These are phyloP conservation scores for Fusarium setosum DNA, from an alignment of 2,329 filamentous ascomycete genomes.

Conservation along the genomic window DNA sequence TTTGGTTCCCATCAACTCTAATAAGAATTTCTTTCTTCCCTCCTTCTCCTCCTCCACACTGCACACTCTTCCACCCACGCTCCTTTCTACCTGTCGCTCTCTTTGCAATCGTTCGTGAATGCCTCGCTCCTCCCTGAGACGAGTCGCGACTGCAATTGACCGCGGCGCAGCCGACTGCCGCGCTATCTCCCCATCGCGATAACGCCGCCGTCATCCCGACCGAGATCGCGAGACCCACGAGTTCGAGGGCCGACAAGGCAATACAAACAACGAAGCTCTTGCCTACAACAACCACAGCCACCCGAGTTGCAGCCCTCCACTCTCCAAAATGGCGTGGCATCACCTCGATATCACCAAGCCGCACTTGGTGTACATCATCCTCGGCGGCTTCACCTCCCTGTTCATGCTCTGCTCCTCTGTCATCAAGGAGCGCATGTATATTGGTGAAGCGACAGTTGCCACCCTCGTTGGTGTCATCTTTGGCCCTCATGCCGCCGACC, in stretches of 20 bases:
- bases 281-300: slow-evolving; percentile 3
- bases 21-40: background rate
- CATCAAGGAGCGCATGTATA: slow-evolving; percentile 98
- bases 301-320: slow-evolving; percentile 7
- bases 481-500: slow-evolving; percentile 83
- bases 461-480: slow-evolving; percentile 91
- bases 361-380: slow-evolving; percentile 97
- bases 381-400: slow-evolving; percentile 95
- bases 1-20: slow-evolving; percentile 9
- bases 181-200: slow-evolving; percentile 17
- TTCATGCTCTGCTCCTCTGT: slow-evolving; percentile 99
- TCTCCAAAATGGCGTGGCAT: slow-evolving; percentile 75
- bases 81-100: slow-evolving; percentile 8
- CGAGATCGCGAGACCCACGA: slow-evolving; percentile 28
- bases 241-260: slow-evolving; percentile 11
- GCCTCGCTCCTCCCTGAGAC: slow-evolving; percentile 7
- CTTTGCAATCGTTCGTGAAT: slow-evolving; percentile 8
- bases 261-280: slow-evolving; percentile 12
- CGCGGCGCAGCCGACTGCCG: slow-evolving; percentile 33
- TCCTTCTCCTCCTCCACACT: slow-evolving; percentile 5
- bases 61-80: background rate
- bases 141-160: slow-evolving; percentile 34
- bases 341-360: slow-evolving; percentile 90
- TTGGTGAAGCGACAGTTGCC: slow-evolving; percentile 96
- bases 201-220: slow-evolving; percentile 19